Percentiles rank a stretch among this genome's conserved stretches.
Evolutionary conservation across 73 alveolate genomes (phyloP).

Genomic region (Stentor roeselii): DNA sequence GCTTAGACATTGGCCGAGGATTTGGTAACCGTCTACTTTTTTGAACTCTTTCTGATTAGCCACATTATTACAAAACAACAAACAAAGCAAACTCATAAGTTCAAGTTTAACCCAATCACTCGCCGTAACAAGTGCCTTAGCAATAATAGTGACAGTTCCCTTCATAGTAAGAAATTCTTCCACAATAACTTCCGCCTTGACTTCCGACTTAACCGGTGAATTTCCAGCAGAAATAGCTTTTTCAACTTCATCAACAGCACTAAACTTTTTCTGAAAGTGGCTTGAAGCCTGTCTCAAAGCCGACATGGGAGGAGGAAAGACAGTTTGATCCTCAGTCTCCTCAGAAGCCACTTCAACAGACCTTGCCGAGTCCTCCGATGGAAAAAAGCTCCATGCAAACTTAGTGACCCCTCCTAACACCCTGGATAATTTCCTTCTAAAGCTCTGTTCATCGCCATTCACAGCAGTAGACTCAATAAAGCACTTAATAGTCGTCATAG

Average conservation of each 20-base stretch:
- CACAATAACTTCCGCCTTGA: neutral
- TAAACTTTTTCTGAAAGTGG: neutral
- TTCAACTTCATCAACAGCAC: conserved; percentile 4
- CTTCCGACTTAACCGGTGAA: conserved; percentile 6
- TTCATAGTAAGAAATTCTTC: neutral
- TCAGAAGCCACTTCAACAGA: neutral
- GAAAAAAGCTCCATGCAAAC: conserved; percentile 26
- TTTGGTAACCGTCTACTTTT: conserved; percentile 7
- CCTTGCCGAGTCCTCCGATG: conserved; percentile 18
- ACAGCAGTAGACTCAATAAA: neutral
- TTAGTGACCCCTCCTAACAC: conserved; percentile 19
- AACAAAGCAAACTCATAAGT: neutral
- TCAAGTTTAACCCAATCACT: neutral
- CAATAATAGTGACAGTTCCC: neutral
- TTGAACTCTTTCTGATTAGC: conserved; percentile 21
- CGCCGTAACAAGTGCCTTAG: neutral
- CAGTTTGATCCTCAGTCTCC: conserved; percentile 12
- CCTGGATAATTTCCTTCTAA: neutral
- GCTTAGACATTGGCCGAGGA: neutral
- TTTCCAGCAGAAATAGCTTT: conserved; percentile 1
- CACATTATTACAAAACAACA: neutral
- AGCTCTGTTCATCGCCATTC: neutral
- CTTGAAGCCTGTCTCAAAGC: neutral
- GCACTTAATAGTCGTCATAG: neutral
- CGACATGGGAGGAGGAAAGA: conserved; percentile 16